Conservation (phyloP, 495 filamentous ascomycete genomes). For the Xylaria nigripes region DNA sequence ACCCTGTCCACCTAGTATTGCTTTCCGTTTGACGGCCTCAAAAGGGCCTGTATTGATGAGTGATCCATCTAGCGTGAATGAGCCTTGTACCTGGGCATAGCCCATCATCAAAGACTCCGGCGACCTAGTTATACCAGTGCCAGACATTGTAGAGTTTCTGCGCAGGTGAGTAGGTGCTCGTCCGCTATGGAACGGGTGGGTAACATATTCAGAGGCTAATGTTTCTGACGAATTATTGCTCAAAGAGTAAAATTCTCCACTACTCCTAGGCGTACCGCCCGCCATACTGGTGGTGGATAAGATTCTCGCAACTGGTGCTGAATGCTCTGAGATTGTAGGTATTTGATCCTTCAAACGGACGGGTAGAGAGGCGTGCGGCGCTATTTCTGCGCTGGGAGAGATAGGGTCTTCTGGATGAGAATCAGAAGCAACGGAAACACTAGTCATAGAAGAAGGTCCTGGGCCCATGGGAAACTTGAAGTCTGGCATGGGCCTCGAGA, state of each 20-base stretch:
- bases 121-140: constrained; percentile 34
- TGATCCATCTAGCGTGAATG: constrained; percentile 86
- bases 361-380: constrained; percentile 26
- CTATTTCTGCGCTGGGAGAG: constrained; percentile 27
- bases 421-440: constrained; percentile 6
- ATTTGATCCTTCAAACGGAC: constrained; percentile 32
- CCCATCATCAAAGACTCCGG: constrained; percentile 92
- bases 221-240: constrained; percentile 94
- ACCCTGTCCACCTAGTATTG: constrained; percentile 77
- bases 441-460: constrained; percentile 33
- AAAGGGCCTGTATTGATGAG: constrained; percentile 83
- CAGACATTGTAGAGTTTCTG: constrained; percentile 51
- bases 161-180: constrained; percentile 51
- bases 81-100: constrained; percentile 89
- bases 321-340: constrained; percentile 45
- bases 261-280: constrained; percentile 70
- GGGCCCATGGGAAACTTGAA: constrained; percentile 62
- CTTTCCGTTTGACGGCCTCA: constrained; percentile 92
- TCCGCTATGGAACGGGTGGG: constrained; percentile 39
- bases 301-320: constrained; percentile 55
- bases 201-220: constrained; percentile 80
- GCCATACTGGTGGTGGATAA: constrained; percentile 62
- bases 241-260: constrained; percentile 86
- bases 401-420: constrained; percentile 22
- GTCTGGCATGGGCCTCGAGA: constrained; percentile 43